Percentiles rank a stretch among this genome's conserved stretches.
Evolutionary conservation across 352 stramenopile species (phyloP).

Genomic region (Vaucheria bursata): DNA sequence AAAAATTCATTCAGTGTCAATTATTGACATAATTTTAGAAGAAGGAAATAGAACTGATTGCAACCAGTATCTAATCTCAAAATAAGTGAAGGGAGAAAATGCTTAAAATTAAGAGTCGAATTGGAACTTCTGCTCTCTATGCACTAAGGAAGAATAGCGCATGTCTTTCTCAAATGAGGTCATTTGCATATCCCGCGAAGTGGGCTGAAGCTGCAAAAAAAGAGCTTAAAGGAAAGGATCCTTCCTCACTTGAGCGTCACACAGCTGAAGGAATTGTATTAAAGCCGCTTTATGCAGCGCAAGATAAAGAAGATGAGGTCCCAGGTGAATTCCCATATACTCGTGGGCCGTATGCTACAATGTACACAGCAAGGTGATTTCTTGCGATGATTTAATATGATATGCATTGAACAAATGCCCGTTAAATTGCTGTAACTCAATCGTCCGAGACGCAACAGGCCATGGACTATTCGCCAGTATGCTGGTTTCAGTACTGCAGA

Average conservation of each 20-base stretch:
- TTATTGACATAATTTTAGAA: too few species aligned
- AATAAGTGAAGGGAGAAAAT: too few species aligned
- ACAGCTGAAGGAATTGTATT: constrained; percentile 86
- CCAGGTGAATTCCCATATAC: constrained; percentile 7
- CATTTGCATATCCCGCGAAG: constrained; percentile 47
- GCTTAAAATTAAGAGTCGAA: too few species aligned
- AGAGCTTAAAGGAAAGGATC: constrained; percentile 70
- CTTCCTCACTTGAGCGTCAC: constrained; percentile 60
- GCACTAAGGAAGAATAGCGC: too few species aligned
- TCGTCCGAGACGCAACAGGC: constrained; percentile 10
- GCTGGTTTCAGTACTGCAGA: constrained; percentile 91
- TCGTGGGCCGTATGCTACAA: constrained; percentile 88
- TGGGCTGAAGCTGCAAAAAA: constrained; percentile 55
- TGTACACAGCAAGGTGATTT: constrained; percentile 70
- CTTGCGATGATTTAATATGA: too few species aligned
- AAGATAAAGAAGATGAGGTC: constrained; percentile 53
- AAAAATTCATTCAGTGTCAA: too few species aligned
- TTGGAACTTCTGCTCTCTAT: too few species aligned
- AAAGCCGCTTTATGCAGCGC: constrained; percentile 82
- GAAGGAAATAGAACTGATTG: too few species aligned
- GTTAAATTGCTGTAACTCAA: too few species aligned
- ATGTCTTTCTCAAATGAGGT: too few species aligned
- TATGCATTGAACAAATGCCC: too few species aligned
- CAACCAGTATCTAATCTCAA: too few species aligned
- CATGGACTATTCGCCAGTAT: constrained; percentile 64